A percentile compares a stretch with the other conserved stretches of the same genome.
These are phyloP conservation scores for Verticillium nonalfalfae DNA, from an alignment of 2,329 filamentous ascomycete species.

Conservation along the genomic window DNA sequence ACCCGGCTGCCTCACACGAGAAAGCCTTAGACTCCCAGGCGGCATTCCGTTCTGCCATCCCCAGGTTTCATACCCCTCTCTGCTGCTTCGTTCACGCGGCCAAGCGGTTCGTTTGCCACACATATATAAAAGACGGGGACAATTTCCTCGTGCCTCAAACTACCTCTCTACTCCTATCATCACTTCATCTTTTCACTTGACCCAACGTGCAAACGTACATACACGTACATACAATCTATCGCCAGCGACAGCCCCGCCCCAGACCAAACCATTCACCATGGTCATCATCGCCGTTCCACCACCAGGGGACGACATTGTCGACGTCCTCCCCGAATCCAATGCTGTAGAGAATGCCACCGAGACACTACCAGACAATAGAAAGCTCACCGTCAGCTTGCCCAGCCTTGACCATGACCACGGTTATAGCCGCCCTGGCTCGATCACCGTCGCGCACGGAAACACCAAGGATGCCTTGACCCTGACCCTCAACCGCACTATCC, in stretches of 20 bases:
- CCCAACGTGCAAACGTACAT: too few species aligned
- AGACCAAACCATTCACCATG: not conserved
- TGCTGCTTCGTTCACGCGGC: not conserved
- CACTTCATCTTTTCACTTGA: not conserved
- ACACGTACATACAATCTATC: too few species aligned
- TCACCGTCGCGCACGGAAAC: slow-evolving; percentile 4
- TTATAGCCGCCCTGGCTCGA: not conserved
- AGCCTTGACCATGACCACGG: not conserved
- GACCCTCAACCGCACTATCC: slow-evolving; percentile 31
- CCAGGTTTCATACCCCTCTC: too few species aligned
- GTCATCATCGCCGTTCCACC: not conserved
- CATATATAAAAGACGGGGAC: not conserved
- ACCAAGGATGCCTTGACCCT: slow-evolving; percentile 19
- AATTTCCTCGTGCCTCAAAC: not conserved
- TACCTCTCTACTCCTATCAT: not conserved
- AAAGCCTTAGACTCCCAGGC: not conserved
- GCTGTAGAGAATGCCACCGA: not conserved
- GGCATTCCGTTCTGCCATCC: too few species aligned
- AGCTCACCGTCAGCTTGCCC: slow-evolving; percentile 5
- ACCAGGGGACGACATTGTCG: slow-evolving; percentile 1
- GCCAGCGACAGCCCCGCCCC: not conserved
- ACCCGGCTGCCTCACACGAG: too few species aligned
- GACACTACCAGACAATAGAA: slow-evolving; percentile 1
- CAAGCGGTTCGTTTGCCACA: not conserved
- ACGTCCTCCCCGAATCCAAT: slow-evolving; percentile 8